These are phyloP conservation scores for Datisca glomerata DNA, from an alignment of 306 rosid species.

Conservation along the genomic window DNA sequence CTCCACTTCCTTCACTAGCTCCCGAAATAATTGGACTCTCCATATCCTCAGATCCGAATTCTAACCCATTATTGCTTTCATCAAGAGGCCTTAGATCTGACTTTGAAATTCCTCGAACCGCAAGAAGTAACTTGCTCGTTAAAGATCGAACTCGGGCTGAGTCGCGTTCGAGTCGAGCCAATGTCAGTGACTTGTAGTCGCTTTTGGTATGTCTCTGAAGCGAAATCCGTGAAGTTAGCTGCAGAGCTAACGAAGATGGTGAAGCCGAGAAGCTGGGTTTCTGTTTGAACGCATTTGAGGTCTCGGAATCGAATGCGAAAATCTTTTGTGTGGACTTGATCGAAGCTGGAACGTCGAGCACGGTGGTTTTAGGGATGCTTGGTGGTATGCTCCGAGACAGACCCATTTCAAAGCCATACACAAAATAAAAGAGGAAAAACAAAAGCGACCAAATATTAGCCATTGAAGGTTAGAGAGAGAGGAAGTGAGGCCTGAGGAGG, in stretches of 20 bases:
- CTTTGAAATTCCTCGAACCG: conserved; percentile 16
- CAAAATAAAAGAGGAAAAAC: conserved; percentile 8
- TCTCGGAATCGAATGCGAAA: conserved; percentile 7
- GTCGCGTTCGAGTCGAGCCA: conserved; percentile 60
- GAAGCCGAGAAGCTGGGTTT: not conserved
- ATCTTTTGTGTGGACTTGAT: conserved; percentile 15
- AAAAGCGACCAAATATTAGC: conserved; percentile 15
- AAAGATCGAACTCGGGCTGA: conserved; percentile 61
- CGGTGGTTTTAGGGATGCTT: conserved; percentile 19
- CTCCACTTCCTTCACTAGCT: conserved; percentile 89
- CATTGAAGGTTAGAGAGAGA: conserved; percentile 1
- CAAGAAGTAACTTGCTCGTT: conserved; percentile 37
- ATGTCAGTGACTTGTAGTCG: conserved; percentile 43
- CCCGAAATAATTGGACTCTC: conserved; percentile 59
- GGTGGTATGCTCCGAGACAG: conserved; percentile 24
- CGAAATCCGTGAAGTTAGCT: conserved; percentile 45
- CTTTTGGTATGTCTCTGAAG: conserved; percentile 17
- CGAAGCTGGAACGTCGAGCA: conserved; percentile 43
- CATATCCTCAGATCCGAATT: conserved; percentile 18
- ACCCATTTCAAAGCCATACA: not conserved
- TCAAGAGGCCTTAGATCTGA: conserved; percentile 34
- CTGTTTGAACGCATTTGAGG: conserved; percentile 1
- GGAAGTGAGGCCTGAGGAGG: not conserved
- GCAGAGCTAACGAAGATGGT: conserved; percentile 18
- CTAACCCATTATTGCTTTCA: not conserved